Conservation (phyloP, 2,329 filamentous ascomycete genomes). For the Zymoseptoria ardabiliae region DNA sequence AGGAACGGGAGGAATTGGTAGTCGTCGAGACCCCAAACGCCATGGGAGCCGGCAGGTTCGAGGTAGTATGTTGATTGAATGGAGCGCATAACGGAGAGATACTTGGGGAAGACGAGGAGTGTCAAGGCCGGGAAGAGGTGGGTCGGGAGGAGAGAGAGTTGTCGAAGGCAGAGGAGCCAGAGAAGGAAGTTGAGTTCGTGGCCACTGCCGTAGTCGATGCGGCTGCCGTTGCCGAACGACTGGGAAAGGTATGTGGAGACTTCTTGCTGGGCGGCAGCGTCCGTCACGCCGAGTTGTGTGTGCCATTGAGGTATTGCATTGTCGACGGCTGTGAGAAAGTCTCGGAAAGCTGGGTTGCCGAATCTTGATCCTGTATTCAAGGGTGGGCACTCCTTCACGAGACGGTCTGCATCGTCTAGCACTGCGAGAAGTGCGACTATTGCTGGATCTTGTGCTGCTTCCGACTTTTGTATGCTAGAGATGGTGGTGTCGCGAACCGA, state of each 20-base stretch:
- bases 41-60: conserved; percentile 69
- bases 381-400: conserved; percentile 65
- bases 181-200: conserved; percentile 97
- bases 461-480: conserved; percentile 50
- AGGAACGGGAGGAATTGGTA: conserved; percentile 59
- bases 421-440: conserved; percentile 61
- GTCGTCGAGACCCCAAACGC: conserved; percentile 98
- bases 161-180: conserved; percentile 91
- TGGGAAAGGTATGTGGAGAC: conserved; percentile 72
- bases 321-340: conserved; percentile 63
- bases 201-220: conserved; percentile 94
- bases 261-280: conserved; percentile 55
- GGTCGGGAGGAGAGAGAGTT: conserved; percentile 57
- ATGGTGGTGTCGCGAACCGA: conserved; percentile 65
- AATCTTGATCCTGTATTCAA: conserved; percentile 87
- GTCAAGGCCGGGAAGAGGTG: conserved; percentile 67
- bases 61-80: conserved; percentile 92
- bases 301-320: conserved; percentile 55
- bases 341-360: conserved; percentile 85
- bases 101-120: conserved; percentile 71
- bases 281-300: conserved; percentile 47
- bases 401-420: conserved; percentile 59
- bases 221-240: conserved; percentile 74
- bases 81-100: conserved; percentile 77
- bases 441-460: conserved; percentile 47